Conservation (phyloP, 2,329 filamentous ascomycete species). For the Mariannaea elegans region DNA sequence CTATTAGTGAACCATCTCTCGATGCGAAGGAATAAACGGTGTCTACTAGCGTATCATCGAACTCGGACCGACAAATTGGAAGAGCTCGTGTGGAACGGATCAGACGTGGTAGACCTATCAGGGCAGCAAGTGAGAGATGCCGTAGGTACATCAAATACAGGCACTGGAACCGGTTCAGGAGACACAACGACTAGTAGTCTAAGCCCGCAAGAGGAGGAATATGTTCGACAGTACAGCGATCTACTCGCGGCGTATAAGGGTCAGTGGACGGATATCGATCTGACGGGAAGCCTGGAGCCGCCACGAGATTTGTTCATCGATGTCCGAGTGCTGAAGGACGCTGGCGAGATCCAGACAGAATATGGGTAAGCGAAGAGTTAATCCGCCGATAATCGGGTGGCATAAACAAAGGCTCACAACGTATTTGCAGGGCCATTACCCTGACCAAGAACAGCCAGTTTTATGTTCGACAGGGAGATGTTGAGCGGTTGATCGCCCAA, state of each 20-base stretch:
- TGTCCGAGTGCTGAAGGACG: slow-evolving; percentile 93
- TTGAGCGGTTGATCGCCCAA: slow-evolving; percentile 91
- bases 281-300: slow-evolving; percentile 92
- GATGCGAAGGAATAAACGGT: slow-evolving; percentile 96
- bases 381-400: background rate
- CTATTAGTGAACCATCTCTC: slow-evolving; percentile 93
- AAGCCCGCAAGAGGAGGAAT: slow-evolving; percentile 96
- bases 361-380: slow-evolving; percentile 76
- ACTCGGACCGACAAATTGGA: slow-evolving; percentile 92
- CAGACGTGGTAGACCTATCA: slow-evolving; percentile 79
- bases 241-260: slow-evolving; percentile 96
- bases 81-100: slow-evolving; percentile 90
- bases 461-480: slow-evolving; percentile 94
- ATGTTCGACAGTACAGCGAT: slow-evolving; percentile 90
- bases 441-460: slow-evolving; percentile 99
- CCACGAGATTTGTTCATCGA: slow-evolving; percentile 97
- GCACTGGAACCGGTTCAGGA: slow-evolving; percentile 46
- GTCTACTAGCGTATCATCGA: slow-evolving; percentile 91
- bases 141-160: slow-evolving; percentile 44
- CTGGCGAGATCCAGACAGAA: slow-evolving; percentile 98
- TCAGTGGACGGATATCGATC: slow-evolving; percentile 96
- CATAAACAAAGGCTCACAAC: slow-evolving; percentile 28
- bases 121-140: slow-evolving; percentile 62
- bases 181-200: slow-evolving; percentile 75
- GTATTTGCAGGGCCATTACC: slow-evolving; percentile 78